Base-by-base conservation (phyloP, 1,284 basidiomycete species). In the Rhodofomes roseus region DNA sequence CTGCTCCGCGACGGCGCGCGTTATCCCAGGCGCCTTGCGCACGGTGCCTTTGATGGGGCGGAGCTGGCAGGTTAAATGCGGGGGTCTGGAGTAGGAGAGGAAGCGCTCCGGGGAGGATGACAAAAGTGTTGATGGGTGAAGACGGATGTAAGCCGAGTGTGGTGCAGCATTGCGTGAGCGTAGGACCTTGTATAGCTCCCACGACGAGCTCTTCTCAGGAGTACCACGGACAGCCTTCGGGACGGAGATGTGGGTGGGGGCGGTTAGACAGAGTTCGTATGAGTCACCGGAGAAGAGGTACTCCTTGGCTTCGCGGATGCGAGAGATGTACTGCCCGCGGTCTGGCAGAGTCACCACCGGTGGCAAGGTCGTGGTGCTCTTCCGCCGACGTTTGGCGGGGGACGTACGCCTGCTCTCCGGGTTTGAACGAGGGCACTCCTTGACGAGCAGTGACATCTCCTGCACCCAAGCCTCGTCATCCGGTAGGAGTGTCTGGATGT, bases 11-110 rank as follows among this genome's bases (percentile, higher is more conserved):
- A 82, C 77, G 36, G 79, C 80, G 11, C 87, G 84, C 23, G 82
- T 86, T 57, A 89, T 77, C 16, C 78, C 80, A 16, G 83, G 82
- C 5, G 76, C 81, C 70, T 91, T 92, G 54, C 84, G 83, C 25
- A 92, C 76, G 1, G 95, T 98, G 6, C 96, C 96, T 71, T 98
- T 99, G 75, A 99, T 98, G 0, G 96, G 96, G 56, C 95, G 92
- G 71, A 98, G 85, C 74, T 97, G 93, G 67, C 91, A 90, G 22
- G 80, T 70, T 1, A 81, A 72, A 50, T 78, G 70, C 0, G 91
- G 90, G 2, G 83, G 79, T 8, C 86, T 80, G 18, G 87, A 84
- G 65, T 89, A 93, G n/a, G 91, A 92, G 27, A 99, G 79, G 75
- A 99, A 98, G 1, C 96, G 85, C 69, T 98, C 96, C 0, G 96